These are phyloP conservation scores for Sechiopsis laciniata DNA, from an alignment of 306 rosid genomes.

Conservation along the genomic window DNA sequence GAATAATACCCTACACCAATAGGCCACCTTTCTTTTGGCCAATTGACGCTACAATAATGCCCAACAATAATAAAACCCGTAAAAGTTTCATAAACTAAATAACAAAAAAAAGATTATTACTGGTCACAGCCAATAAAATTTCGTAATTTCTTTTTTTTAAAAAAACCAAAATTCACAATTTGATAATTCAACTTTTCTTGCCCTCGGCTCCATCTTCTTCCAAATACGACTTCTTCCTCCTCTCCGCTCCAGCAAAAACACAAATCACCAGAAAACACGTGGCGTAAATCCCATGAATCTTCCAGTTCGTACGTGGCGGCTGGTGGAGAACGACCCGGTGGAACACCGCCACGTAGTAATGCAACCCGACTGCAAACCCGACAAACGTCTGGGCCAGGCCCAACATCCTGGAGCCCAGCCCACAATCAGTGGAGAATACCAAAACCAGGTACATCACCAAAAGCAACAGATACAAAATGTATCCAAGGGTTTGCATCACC, in stretches of 20 bases:
- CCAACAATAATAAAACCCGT: not conserved
- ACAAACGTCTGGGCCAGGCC: conserved; percentile 74
- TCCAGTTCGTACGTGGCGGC: conserved; percentile 84
- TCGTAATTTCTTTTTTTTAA: not conserved
- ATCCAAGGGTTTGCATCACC: conserved; percentile 40
- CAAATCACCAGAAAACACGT: conserved; percentile 58
- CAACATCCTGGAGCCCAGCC: conserved; percentile 48
- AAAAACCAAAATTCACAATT: no score
- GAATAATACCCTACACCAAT: not conserved
- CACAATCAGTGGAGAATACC: conserved; percentile 66
- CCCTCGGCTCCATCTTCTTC: conserved; percentile 84
- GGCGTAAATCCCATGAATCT: conserved; percentile 73
- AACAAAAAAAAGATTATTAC: not conserved
- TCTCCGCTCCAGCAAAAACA: conserved; percentile 48
- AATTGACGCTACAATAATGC: not conserved
- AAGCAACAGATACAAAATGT: conserved; percentile 56
- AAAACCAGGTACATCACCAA: conserved; percentile 70
- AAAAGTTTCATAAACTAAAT: not conserved
- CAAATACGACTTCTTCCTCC: conserved; percentile 74
- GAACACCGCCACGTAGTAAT: conserved; percentile 86
- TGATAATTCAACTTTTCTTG: conserved; percentile 41
- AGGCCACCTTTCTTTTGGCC: not conserved
- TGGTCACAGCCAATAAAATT: not conserved
- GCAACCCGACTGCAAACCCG: conserved; percentile 67
- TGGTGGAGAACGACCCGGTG: conserved; percentile 62